Percentiles rank a stretch among this genome's conserved stretches.
phyloP scores from a whole-genome alignment of 2,329 filamentous ascomycete genomes.

The Colletotrichum tofieldiae region DNA sequence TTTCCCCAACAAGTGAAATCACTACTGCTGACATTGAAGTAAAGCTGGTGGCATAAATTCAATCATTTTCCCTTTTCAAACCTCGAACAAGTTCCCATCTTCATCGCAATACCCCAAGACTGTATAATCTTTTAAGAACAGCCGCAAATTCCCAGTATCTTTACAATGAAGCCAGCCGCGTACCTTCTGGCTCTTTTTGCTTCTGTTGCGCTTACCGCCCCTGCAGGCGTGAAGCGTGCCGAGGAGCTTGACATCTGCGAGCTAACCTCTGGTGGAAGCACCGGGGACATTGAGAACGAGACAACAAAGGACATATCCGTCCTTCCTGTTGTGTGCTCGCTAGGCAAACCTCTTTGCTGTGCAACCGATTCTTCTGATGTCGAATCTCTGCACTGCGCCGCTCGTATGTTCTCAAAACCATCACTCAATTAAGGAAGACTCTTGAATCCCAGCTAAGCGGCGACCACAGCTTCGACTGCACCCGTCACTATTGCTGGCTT shows the following conservation, averaged over 20 bases:
- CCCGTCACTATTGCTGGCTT: not conserved
- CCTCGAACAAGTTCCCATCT: not conserved
- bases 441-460: not conserved
- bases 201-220: constrained; percentile 14
- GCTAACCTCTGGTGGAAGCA: not conserved
- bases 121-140: not conserved
- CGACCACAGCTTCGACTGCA: not conserved
- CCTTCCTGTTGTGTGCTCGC: not conserved
- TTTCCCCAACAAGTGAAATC: not conserved
- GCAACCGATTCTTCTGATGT: not conserved
- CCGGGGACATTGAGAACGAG: not conserved
- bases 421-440: too few relatives aligned
- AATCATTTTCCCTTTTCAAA: not conserved
- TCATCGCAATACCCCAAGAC: not conserved
- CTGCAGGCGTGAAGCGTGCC: not conserved
- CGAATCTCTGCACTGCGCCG: not conserved
- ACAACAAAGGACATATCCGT: not conserved
- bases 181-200: constrained; percentile 3
- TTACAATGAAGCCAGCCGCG: constrained; percentile 20
- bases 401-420: not conserved
- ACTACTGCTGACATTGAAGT: too few relatives aligned
- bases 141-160: not conserved
- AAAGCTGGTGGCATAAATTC: not conserved
- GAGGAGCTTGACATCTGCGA: constrained; percentile 6
- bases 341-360: constrained; percentile 15